Base-by-base conservation (phyloP, 2,329 filamentous ascomycete species). In the Nemania bipapillata region DNA sequence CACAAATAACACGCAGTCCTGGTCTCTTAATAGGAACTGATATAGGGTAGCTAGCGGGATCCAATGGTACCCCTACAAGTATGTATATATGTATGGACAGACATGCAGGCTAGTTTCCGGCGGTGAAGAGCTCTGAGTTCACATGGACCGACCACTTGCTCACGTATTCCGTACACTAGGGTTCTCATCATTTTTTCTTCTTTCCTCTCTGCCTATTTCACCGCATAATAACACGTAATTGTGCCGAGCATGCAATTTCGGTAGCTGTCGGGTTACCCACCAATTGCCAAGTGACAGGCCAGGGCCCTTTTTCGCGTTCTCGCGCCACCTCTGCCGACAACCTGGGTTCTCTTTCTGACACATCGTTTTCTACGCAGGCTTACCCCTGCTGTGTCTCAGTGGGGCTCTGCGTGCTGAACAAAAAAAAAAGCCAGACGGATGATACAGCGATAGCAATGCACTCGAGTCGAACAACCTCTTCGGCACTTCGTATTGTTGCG, bases 111-210 rank as follows among this genome's bases (percentile, higher is more conserved):
- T 40, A 32, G 52, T 56, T 49, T 60, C 49, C 52, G 61, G 66
- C 66, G 66, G 66, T 68, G 66, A 68, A 60, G n/a, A n/a, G 17
- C 15, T n/a, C 20, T 7, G 40, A 45, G 15, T 45, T 45, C 40
- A 45, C n/a, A 45, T 45, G 40, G 40, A 7, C 40, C 40, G n/a
- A n/a, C 40, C 15, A n/a, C 15, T 40, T 3, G 15, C 37, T 12
- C 7, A 40, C 37, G 9, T 12, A 4, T 40, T 15, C 11, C 37
- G 37, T 40, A 40, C 3, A 8, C 40, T 45, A 17, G 40, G 40
- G 20, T n/a, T 45, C 40, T 12, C n/a, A n/a, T 17, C 15, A 45
- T n/a, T 45, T 45, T 45, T 45, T 45, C 20, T n/a, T n/a, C n/a
- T n/a, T n/a, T n/a, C n/a, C n/a, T n/a, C n/a, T n/a, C n/a, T n/a